Base-by-base conservation (phyloP, 2,329 filamentous ascomycete genomes). In the Epichloe brachyelytri region DNA sequence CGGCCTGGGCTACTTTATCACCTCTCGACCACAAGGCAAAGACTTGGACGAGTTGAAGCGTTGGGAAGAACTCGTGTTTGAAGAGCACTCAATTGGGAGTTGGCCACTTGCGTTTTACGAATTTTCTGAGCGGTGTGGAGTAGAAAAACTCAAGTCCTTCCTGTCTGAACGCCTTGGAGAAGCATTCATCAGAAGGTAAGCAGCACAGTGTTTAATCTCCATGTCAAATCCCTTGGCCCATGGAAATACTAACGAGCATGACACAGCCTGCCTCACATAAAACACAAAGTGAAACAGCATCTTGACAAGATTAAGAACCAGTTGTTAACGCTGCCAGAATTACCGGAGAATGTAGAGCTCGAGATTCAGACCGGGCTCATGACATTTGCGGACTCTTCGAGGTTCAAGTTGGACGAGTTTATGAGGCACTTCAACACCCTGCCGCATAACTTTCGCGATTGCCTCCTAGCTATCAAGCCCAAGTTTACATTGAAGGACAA, bases 1-100 rank as follows among this genome's bases (percentile, higher is more conserved):
- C 0, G 83, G 82, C 0, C 74, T 86, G n/a, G 86, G 85, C 0
- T 95, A 91, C 60, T 94, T 83, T 54, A 79, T 87, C 8, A 87
- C 90, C 0, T 86, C 83, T 0, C 79, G 84, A 1, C 82, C 83
- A 3, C 76, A 78, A 30, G 69, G 67, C 0, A 73, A 79, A 47
- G 67, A 73, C 0, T 68, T 83, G 0, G 75, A 77, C 2, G 67
- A 73, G n/a, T 70, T 78, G 3, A 68, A 66, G 7, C 65, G 64
- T 2, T 78, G 72, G 68, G 78, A 82, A 48, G 72, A 77, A 12
- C 59, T 65, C 0, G 73, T 79, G 43, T 81, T 82, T 51, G 68
- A 72, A 12, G 60, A 65, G 1, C 55, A 65, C 15, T 59, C 58
- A 2, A 55, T 63, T 49, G 62, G 68, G 1, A 58, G 62, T 4